Evolutionary conservation across 163 green algal species (phyloP), one percentile per base, ranked within the genome.

Genomic region (Smithsoniella earleae): DNA sequence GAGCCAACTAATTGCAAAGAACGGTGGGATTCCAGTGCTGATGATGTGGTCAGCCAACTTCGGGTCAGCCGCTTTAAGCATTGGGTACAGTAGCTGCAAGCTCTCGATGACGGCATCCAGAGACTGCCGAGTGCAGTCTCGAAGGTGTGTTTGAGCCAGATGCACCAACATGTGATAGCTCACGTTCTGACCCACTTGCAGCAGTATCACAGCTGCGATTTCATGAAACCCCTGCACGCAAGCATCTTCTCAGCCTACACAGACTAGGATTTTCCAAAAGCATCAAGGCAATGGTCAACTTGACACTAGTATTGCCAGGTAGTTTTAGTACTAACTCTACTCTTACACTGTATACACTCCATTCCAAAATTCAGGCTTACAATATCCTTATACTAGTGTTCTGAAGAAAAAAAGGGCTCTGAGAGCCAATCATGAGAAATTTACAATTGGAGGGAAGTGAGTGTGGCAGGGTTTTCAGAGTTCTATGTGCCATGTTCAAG

Each of bases 191-290:
- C 16, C 20, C 22, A 49, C 63, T 91, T 83, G 6, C 43, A 96
- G 81, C 36, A 97, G 82, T 72, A 96, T 83, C 73, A 97, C 89
- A 0, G 84, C 84, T 8, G 91, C 90, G 1, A 97, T 79, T 75
- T 96, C 91, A 76, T 97, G 90, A 43, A 97, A 78, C 2, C 91
- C 90, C 78, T 93, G 86, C 4, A 74, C 33, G n/a, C 33, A 10
- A 31, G 13, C 13, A 66, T 34, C 13, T 34, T 34, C 13, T 22
- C 54, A 27, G n/a, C n/a, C n/a, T n/a, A n/a, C n/a, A n/a, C n/a
- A n/a, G n/a, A n/a, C n/a, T n/a, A n/a, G n/a, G n/a, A n/a, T n/a
- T n/a, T n/a, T n/a, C n/a, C n/a, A n/a, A n/a, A n/a, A n/a, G n/a
- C n/a, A n/a, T n/a, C n/a, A n/a, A n/a, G n/a, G n/a, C n/a, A n/a